A percentile compares a stretch with the other conserved stretches of the same genome.
phyloP scores from a whole-genome alignment of 768 basidiomycete species.

The Auriscalpium orientale region DNA sequence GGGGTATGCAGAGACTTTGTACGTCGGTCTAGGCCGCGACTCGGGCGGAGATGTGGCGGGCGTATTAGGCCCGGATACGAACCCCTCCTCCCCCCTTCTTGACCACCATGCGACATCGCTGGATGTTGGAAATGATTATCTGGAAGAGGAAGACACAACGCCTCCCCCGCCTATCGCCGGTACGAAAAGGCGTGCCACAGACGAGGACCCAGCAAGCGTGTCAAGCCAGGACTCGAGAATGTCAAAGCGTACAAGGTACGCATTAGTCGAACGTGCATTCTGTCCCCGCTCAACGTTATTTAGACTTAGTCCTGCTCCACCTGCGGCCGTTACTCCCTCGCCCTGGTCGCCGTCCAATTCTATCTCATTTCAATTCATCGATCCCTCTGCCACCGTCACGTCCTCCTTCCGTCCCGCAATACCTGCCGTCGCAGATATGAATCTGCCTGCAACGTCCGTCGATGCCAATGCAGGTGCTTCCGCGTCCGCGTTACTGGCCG shows the following conservation, averaged over 20 bases:
- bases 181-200: not conserved
- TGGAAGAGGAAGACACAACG: constrained; percentile 5
- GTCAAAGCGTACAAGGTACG: not conserved
- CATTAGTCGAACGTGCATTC: not conserved
- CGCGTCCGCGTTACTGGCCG: not conserved
- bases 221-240: not conserved
- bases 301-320: no score
- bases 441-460: not conserved
- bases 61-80: not conserved
- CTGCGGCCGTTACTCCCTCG: not conserved
- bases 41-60: no score
- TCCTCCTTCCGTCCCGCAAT: not conserved
- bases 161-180: constrained; percentile 9
- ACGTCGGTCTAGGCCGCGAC: no score
- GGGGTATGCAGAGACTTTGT: no score
- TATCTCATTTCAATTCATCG: not conserved
- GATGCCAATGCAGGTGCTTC: not conserved
- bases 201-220: not conserved
- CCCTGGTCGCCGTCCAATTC: not conserved
- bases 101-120: not conserved
- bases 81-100: not conserved
- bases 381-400: not conserved
- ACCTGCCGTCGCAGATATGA: not conserved
- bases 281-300: no score
- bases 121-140: not conserved